phyloP scores from a whole-genome alignment of 345 rosid species.

The Angophora floribunda region DNA sequence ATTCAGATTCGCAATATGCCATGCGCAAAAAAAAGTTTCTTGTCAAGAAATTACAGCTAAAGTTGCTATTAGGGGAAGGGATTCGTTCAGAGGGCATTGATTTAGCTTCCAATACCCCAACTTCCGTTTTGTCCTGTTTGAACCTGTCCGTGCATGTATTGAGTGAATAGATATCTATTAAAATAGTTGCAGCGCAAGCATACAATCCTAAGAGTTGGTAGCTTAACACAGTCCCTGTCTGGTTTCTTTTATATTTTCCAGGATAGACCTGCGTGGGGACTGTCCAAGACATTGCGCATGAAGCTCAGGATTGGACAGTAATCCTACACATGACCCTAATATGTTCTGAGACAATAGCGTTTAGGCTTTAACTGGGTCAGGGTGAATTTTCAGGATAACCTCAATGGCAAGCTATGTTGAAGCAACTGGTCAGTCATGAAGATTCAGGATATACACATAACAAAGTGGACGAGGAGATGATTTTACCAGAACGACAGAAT shows the following conservation, averaged over 20 bases:
- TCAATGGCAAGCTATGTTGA: background rate
- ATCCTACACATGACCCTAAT: background rate
- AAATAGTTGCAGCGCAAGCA: background rate
- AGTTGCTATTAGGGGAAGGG: background rate
- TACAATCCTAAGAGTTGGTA: background rate
- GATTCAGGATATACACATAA: background rate
- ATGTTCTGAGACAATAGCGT: background rate
- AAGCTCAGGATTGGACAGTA: background rate
- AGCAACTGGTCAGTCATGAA: background rate
- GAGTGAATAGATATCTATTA: background rate
- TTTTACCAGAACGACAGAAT: constrained; percentile 66
- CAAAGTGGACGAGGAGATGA: background rate
- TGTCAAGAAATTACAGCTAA: background rate
- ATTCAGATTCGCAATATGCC: background rate
- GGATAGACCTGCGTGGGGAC: background rate
- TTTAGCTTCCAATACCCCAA: background rate
- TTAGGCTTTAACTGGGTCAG: background rate
- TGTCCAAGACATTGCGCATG: background rate
- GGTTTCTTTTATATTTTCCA: background rate
- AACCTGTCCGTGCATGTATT: background rate
- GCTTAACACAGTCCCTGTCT: background rate
- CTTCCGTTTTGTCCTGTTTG: background rate
- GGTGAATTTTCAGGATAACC: background rate
- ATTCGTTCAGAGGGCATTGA: background rate
- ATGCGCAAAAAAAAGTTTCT: background rate